Evolutionary conservation across 1,284 basidiomycete genomes (phyloP).

Genomic region (Pseudozyma thailandica): DNA sequence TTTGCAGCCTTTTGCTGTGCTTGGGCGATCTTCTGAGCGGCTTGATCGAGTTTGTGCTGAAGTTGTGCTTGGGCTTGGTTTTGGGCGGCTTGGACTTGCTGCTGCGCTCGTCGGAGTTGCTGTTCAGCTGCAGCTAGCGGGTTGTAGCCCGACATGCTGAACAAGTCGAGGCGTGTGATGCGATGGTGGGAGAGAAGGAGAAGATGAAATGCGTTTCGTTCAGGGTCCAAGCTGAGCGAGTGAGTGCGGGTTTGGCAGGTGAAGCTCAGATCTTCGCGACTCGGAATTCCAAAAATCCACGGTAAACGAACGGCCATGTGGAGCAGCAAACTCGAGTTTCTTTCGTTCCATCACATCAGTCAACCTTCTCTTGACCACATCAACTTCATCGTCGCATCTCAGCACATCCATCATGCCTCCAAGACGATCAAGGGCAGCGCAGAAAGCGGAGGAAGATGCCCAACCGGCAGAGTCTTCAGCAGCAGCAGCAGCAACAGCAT

Average conservation of each 20-base stretch:
- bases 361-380: not conserved
- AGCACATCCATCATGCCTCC: conserved; percentile 20
- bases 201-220: conserved; percentile 7
- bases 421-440: conserved; percentile 25
- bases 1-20: not conserved
- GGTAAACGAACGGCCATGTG: conserved; percentile 15
- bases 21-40: conserved; percentile 5
- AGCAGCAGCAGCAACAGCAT: not conserved
- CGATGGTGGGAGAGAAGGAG: conserved; percentile 1
- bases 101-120: not conserved
- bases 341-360: conserved; percentile 13
- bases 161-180: not conserved
- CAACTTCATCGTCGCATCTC: not conserved
- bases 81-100: conserved; percentile 13
- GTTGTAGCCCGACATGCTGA: not conserved
- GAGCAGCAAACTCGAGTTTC: conserved; percentile 5
- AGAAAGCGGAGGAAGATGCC: conserved; percentile 8
- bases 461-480: conserved; percentile 2
- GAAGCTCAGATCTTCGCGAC: not conserved
- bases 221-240: conserved; percentile 17
- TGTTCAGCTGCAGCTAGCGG: not conserved
- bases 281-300: conserved; percentile 6
- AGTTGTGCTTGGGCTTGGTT: conserved; percentile 21
- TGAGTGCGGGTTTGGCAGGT: not conserved
- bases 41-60: conserved; percentile 12